Evolutionary conservation across 2,329 filamentous ascomycete genomes (phyloP).

Genomic region (Aspergillus brunneoviolaceus): DNA sequence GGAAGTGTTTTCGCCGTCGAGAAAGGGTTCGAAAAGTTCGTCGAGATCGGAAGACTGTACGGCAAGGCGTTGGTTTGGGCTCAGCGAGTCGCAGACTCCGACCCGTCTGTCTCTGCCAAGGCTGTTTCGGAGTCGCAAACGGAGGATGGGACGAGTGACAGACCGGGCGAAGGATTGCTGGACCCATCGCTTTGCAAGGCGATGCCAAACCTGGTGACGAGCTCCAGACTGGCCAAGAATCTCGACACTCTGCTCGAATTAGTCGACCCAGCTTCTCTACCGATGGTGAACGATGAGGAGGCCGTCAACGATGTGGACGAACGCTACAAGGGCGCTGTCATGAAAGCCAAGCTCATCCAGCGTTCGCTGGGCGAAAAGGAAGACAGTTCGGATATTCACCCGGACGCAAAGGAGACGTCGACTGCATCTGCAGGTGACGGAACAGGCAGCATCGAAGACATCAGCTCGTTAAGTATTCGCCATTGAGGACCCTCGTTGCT

Average conservation of each 20-base stretch:
- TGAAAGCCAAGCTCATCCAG: slow-evolving; percentile 83
- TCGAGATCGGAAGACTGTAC: slow-evolving; percentile 74
- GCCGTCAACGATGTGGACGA: slow-evolving; percentile 91
- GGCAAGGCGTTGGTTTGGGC: slow-evolving; percentile 82
- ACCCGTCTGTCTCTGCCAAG: slow-evolving; percentile 19
- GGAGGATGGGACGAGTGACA: slow-evolving; percentile 1
- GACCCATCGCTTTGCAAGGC: slow-evolving; percentile 30
- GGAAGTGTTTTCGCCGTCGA: slow-evolving; percentile 87
- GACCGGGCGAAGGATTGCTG: slow-evolving; percentile 21
- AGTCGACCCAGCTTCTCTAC: slow-evolving; percentile 73
- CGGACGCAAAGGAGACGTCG: slow-evolving; percentile 30
- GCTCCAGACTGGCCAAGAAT: slow-evolving; percentile 72
- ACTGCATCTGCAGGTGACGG: slow-evolving; percentile 32
- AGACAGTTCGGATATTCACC: slow-evolving; percentile 27
- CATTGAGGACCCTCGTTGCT: slow-evolving; percentile 27
- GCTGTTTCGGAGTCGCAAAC: slow-evolving; percentile 4
- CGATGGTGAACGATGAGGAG: slow-evolving; percentile 81
- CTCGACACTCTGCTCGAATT: slow-evolving; percentile 72
- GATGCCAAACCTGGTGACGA: slow-evolving; percentile 53
- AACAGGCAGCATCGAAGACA: slow-evolving; percentile 50
- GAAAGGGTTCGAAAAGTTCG: slow-evolving; percentile 90
- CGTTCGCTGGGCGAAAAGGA: slow-evolving; percentile 59
- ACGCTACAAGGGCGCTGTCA: slow-evolving; percentile 75
- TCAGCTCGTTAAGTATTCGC: slow-evolving; percentile 43
- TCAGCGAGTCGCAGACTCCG: slow-evolving; percentile 57